Evolutionary conservation across 176 grass and related monocot genomes (phyloP), one percentile per base, ranked within the genome.

Genomic region (Miscanthus lutarioriparius): DNA sequence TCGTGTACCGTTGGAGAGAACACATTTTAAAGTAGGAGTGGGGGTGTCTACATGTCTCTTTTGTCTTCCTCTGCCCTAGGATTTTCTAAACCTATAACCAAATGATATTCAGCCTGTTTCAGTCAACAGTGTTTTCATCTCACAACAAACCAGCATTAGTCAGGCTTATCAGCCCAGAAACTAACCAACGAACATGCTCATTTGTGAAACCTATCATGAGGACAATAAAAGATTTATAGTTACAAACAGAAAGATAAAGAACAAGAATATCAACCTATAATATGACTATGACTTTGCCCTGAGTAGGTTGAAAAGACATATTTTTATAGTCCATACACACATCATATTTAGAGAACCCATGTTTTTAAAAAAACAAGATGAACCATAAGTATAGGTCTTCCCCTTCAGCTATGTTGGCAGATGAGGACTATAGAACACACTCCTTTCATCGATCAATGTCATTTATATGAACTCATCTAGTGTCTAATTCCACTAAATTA

Each of bases 1-100:
- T 84, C 2, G 75, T 63, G 85, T 87, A 84, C 85, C 89, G 89
- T 87, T 91, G 89, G 80, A 32, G 70, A 44, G 8, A 62, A 25
- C 80, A 70, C 69, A 40, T 26, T 75, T 83, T 65, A 37, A 83
- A 63, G 81, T 47, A 12, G 65, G 22, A 54, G 41, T 8, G 20
- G 14, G 14, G 30, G 33, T 58, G n/a, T 37, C 79, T 54, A 72
- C 37, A 13, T 51, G 37, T 23, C 61, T 83, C 72, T 15, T 3
- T 62, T 64, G 67, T 79, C 56, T n/a, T 14, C 8, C 25, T 51
- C 44, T 44, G 62, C 20, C 81, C 81, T 84, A 67, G 61, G 62
- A 70, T 74, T 40, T 38, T 80, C 47, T 75, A 51, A 41, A 84
- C 10, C 59, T 22, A 23, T 22, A 14, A 81, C 2, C 8, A 59